Conservation (phyloP, 2,329 filamentous ascomycete genomes). For the Pseudocercospora fijiensis region DNA sequence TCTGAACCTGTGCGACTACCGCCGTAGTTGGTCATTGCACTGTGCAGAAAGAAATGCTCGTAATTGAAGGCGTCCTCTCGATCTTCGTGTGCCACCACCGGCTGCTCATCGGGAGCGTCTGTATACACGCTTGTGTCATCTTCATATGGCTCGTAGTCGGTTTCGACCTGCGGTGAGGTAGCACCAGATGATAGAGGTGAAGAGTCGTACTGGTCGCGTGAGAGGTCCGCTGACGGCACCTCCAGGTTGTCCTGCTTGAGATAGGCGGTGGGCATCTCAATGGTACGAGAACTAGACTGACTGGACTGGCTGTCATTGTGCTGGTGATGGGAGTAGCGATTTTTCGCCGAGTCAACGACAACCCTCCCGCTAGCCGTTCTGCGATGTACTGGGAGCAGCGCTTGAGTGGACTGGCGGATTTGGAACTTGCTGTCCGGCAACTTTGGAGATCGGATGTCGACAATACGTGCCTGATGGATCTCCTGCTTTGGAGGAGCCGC, state of each 20-base stretch:
- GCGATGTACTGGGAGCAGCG: constrained; percentile 22
- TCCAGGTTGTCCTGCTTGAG: constrained; percentile 26
- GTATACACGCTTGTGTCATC: constrained; percentile 44
- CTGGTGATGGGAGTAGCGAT: constrained; percentile 33
- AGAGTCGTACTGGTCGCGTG: constrained; percentile 20
- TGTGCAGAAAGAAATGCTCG: constrained; percentile 91
- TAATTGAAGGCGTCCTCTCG: constrained; percentile 95
- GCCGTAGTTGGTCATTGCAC: constrained; percentile 77
- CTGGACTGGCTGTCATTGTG: constrained; percentile 19
- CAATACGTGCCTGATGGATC: constrained; percentile 18
- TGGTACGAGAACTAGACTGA: constrained; percentile 10
- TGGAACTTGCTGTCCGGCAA: constrained; percentile 21
- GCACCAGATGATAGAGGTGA: constrained; percentile 27
- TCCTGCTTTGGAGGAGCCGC: constrained; percentile 9
- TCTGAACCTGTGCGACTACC: constrained; percentile 41
- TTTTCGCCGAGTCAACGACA: constrained; percentile 28
- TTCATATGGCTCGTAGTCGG: constrained; percentile 26
- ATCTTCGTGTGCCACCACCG: constrained; percentile 70
- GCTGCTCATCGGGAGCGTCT: constrained; percentile 40
- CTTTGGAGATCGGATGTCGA: constrained; percentile 18
- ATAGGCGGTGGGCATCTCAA: constrained; percentile 11
- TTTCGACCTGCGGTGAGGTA: constrained; percentile 16
- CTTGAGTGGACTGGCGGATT: constrained; percentile 7
- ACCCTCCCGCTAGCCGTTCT: constrained; percentile 32
- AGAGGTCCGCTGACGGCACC: constrained; percentile 16